phyloP scores from a whole-genome alignment of 2,329 filamentous ascomycete species.

The Ustilaginoidea virens region DNA sequence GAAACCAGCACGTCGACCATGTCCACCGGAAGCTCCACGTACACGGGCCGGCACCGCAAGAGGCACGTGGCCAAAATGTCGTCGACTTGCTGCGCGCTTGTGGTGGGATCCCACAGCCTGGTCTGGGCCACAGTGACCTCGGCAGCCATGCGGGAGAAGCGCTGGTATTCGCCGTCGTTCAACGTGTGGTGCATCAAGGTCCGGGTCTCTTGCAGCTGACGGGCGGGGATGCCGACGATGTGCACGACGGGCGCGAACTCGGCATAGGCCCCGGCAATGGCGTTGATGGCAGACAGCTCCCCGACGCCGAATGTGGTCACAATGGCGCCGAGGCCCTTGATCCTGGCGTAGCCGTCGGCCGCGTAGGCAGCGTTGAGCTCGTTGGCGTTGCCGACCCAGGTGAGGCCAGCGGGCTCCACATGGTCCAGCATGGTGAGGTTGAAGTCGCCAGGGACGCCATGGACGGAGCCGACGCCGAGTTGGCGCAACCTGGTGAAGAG shows the following conservation, averaged over 20 bases:
- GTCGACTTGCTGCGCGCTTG: constrained; percentile 29
- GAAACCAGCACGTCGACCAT: constrained; percentile 25
- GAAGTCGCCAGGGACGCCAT: constrained; percentile 31
- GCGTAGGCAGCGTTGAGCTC: constrained; percentile 43
- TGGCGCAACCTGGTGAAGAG: constrained; percentile 43
- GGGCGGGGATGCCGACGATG: constrained; percentile 37
- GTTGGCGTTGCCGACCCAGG: constrained; percentile 37
- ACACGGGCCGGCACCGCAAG: constrained; percentile 37
- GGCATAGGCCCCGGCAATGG: constrained; percentile 40
- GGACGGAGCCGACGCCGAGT: constrained; percentile 40
- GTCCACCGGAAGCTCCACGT: constrained; percentile 39
- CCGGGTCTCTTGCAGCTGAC: constrained; percentile 25
- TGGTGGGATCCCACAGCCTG: constrained; percentile 24
- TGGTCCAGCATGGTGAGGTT: constrained; percentile 22
- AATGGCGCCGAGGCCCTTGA: constrained; percentile 32
- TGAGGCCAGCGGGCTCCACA: constrained; percentile 19
- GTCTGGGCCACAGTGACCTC: constrained; percentile 33
- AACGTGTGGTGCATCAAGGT: constrained; percentile 37
- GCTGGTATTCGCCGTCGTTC: constrained; percentile 35
- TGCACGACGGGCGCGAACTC: constrained; percentile 41
- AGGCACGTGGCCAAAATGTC: constrained; percentile 22
- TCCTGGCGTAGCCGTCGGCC: constrained; percentile 40
- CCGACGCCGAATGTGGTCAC: constrained; percentile 48
- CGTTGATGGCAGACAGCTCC: constrained; percentile 40
- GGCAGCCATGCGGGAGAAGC: constrained; percentile 32